These are phyloP conservation scores for Penicillium taxi DNA, from an alignment of 495 filamentous ascomycete genomes.

Conservation along the genomic window DNA sequence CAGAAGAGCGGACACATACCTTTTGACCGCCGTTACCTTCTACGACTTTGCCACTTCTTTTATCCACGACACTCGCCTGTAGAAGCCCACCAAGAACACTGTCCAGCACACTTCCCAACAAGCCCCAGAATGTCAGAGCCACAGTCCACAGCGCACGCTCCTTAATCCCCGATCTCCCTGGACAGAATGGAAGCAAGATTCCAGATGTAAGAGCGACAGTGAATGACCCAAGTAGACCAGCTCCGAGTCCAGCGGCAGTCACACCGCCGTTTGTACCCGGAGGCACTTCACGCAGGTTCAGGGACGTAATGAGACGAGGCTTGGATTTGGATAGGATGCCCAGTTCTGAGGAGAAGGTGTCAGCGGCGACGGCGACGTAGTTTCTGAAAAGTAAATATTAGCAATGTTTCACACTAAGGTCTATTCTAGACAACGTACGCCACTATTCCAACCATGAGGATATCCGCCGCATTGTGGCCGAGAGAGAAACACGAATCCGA, in stretches of 20 bases:
- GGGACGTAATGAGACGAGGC: conserved; percentile 82
- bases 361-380: conserved; percentile 85
- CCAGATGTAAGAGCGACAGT: conserved; percentile 59
- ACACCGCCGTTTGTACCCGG: conserved; percentile 91
- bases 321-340: conserved; percentile 73
- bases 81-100: conserved; percentile 77
- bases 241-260: conserved; percentile 59
- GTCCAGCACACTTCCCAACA: conserved; percentile 74
- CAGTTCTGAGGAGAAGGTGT: conserved; percentile 93
- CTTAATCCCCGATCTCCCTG: conserved; percentile 33
- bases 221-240: conserved; percentile 67
- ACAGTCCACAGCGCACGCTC: conserved; percentile 49
- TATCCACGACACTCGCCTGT: conserved; percentile 82
- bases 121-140: conserved; percentile 60
- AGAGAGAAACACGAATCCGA: conserved; percentile 29
- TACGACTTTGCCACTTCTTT: conserved; percentile 73
- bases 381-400: conserved; percentile 36
- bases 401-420: background rate
- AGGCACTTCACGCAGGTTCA: conserved; percentile 65
- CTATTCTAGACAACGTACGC: conserved; percentile 28
- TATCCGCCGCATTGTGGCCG: conserved; percentile 32
- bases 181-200: conserved; percentile 63
- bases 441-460: conserved; percentile 51
- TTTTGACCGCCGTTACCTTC: conserved; percentile 79
- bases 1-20: conserved; percentile 45